phyloP scores from a whole-genome alignment of 768 basidiomycete genomes.

The Leccinum fibrillosum region DNA sequence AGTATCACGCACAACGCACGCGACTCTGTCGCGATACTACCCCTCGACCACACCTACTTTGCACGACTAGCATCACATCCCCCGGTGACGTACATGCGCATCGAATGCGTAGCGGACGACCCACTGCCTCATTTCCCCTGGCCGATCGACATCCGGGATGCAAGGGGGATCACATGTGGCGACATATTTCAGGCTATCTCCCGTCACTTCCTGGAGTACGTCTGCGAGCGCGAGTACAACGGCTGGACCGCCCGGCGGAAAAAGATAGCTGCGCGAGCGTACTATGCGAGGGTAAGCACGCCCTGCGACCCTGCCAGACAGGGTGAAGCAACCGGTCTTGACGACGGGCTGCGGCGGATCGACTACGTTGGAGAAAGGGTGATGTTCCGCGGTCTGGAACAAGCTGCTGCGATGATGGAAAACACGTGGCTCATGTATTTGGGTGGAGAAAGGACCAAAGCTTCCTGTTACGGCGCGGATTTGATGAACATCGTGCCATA shows the following conservation, averaged over 20 bases:
- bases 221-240: not conserved
- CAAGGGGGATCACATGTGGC: not conserved
- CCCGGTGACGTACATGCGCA: not conserved
- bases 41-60: not conserved
- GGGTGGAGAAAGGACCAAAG: not conserved
- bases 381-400: slow-evolving; percentile 1
- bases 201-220: not conserved
- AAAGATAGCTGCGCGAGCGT: not conserved
- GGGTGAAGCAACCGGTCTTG: too few relatives aligned
- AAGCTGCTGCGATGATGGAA: not conserved
- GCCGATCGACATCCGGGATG: not conserved
- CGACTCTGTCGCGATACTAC: not conserved
- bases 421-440: not conserved
- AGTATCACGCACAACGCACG: not conserved
- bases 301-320: not conserved
- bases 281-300: not conserved
- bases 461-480: not conserved
- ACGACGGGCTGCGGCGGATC: not conserved
- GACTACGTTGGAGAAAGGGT: not conserved
- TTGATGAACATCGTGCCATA: not conserved
- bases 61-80: not conserved
- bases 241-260: not conserved
- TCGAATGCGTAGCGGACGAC: not conserved
- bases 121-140: not conserved
- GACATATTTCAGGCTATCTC: not conserved